phyloP scores from a whole-genome alignment of 352 stramenopile genomes.

The Blastocystis sp. region DNA sequence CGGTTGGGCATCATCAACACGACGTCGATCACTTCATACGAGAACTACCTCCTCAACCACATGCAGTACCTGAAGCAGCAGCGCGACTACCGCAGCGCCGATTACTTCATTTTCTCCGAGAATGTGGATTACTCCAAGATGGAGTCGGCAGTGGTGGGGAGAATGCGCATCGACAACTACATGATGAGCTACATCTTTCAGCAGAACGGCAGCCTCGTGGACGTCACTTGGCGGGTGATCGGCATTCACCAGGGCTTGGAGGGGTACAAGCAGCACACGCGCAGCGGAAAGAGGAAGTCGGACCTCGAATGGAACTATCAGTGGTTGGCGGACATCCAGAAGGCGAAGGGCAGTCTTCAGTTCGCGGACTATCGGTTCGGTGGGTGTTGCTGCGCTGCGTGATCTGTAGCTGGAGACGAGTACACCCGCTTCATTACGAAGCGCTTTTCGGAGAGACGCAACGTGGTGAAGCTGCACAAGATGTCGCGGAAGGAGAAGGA shows the following conservation, averaged over 20 bases:
- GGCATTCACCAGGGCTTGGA: conserved; percentile 36
- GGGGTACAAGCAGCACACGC: not conserved
- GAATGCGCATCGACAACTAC: conserved; percentile 52
- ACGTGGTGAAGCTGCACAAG: not conserved
- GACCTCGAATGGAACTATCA: conserved; percentile 5
- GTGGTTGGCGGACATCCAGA: not conserved
- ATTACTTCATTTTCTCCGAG: conserved; percentile 41
- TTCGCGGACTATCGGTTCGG: not conserved
- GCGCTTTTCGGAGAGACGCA: not conserved
- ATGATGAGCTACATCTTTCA: not conserved
- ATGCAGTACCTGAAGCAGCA: not conserved
- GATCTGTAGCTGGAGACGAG: not conserved
- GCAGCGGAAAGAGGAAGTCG: not conserved
- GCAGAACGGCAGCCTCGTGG: not conserved
- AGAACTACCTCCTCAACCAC: not conserved
- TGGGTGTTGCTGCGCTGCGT: not conserved
- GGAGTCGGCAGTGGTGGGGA: not conserved
- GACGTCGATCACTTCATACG: not conserved
- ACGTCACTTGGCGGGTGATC: not conserved
- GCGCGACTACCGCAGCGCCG: conserved; percentile 37
- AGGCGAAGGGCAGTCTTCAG: not conserved
- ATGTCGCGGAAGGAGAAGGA: not conserved
- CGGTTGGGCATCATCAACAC: not conserved
- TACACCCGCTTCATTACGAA: not conserved
- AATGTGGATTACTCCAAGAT: not conserved